Base-by-base conservation (phyloP, 371 early-diverging fungal genomes). In the Mortierella sp. region DNA sequence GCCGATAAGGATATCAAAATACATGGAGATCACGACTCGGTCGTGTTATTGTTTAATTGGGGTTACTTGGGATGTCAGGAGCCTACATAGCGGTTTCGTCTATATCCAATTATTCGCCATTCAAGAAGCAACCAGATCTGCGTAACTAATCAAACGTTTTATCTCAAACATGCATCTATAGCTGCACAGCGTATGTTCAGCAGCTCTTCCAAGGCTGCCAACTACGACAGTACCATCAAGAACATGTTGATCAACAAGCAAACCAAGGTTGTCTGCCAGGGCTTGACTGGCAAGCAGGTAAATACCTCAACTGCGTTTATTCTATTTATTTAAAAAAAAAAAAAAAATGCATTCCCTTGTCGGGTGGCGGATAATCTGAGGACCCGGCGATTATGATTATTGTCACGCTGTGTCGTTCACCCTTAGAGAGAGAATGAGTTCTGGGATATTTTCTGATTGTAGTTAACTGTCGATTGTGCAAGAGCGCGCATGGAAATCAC, bases 261-360 rank as follows among this genome's bases (percentile, higher is more conserved):
- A 87, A 98, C 99, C 70, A 94, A 93, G 86, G 98, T 98, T 69
- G 96, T 99, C 83, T 97, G 96, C 89, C 99, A 99, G 86, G 99
- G 99, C 69, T 98, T 99, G 88, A 99, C 99, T 43, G 99, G 99
- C 74, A 98, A 98, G 88, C 98, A 98, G 93, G 99, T 97, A 89
- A 71, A 24, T 61, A n/a, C 16, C 16, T 3, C 50, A 16, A n/a
- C 16, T 16, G n/a, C n/a, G 5, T 50, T 50, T 50, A 50, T 16
- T 50, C 43, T 8, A 10, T 8, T 41, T 28, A 28, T 50, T 50
- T n/a, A 21, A n/a, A n/a, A 50, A 3, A 16, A n/a, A 16, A 15
- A 15, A 16, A 16, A 50, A 48, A 50, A n/a, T n/a, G n/a, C 4
- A 50, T n/a, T 21, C 21, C 50, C 48, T n/a, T 50, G 50, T 32